Evolutionary conservation across 108 stramenopile genomes (phyloP).

Genomic region (Skeletonema costatum): DNA sequence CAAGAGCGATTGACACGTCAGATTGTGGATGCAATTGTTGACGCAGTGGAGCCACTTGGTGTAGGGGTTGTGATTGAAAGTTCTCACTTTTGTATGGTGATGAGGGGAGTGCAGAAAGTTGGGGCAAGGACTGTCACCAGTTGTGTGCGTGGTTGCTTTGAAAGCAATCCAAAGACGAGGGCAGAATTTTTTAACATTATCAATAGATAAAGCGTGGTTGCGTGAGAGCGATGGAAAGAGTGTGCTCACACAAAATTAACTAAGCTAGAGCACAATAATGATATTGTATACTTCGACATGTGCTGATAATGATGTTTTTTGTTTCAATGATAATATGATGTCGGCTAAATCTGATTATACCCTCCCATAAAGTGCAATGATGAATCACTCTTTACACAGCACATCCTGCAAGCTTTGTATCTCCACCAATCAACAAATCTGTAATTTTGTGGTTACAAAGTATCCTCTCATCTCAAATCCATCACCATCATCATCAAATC

Average conservation of each 20-base stretch:
- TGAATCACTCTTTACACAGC: not conserved
- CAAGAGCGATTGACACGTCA: conserved; percentile 97
- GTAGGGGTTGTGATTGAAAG: conserved; percentile 98
- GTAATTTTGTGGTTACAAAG: not conserved
- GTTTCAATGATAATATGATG: not conserved
- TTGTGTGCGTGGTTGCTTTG: conserved; percentile 91
- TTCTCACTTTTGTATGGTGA: conserved; percentile 98
- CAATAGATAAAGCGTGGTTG: conserved; percentile 39
- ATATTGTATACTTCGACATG: not conserved
- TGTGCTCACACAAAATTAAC: not conserved
- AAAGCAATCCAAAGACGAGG: conserved; percentile 87
- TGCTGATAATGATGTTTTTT: not conserved
- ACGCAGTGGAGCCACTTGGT: conserved; percentile 91
- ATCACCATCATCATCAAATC: conserved; percentile 46
- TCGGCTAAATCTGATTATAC: not conserved
- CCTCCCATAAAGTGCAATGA: not conserved
- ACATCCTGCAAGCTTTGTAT: not conserved
- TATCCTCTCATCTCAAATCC: not conserved
- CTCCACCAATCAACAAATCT: no score
- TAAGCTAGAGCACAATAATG: not conserved
- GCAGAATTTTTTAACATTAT: conserved; percentile 96
- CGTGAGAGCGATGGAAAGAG: not conserved
- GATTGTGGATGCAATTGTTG: conserved; percentile 95
- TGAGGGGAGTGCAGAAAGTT: conserved; percentile 96
- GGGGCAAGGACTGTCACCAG: conserved; percentile 91